These are phyloP conservation scores for Parachaetomium inaequale DNA, from an alignment of 495 filamentous ascomycete genomes.

Conservation along the genomic window DNA sequence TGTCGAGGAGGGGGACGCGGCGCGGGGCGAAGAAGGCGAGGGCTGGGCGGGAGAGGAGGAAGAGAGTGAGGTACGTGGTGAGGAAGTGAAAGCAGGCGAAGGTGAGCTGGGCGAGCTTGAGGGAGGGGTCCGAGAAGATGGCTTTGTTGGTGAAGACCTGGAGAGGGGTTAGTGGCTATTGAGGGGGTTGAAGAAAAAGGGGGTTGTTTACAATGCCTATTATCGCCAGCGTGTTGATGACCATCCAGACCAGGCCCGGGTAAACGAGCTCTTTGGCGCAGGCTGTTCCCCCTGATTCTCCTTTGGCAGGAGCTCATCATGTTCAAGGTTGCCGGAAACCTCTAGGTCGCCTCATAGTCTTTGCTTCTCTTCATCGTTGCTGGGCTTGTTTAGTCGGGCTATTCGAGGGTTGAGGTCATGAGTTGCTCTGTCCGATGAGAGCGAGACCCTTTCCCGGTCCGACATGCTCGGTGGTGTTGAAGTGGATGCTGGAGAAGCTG, in stretches of 20 bases:
- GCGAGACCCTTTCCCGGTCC: slow-evolving; percentile 27
- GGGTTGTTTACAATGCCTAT: slow-evolving; percentile 52
- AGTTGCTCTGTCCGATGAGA: slow-evolving; percentile 27
- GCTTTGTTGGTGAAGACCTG: slow-evolving; percentile 76
- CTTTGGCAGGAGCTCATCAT: slow-evolving; percentile 35
- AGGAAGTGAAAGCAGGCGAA: slow-evolving; percentile 73
- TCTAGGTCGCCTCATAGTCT: slow-evolving; percentile 29
- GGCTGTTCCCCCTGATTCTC: not conserved
- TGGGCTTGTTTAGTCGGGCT: slow-evolving; percentile 21
- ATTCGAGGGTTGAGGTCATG: slow-evolving; percentile 24
- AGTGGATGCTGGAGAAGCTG: not conserved
- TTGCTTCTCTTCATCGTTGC: slow-evolving; percentile 29
- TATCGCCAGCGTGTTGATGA: slow-evolving; percentile 57
- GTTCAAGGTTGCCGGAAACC: slow-evolving; percentile 32
- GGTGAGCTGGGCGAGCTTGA: slow-evolving; percentile 63
- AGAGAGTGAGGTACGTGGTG: slow-evolving; percentile 64
- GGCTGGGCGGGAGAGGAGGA: slow-evolving; percentile 57
- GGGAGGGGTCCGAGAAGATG: slow-evolving; percentile 64
- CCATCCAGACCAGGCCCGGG: slow-evolving; percentile 51
- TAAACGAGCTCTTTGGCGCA: slow-evolving; percentile 18
- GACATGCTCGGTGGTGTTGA: not conserved
- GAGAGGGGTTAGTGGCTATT: slow-evolving; percentile 15
- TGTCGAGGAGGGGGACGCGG: slow-evolving; percentile 50
- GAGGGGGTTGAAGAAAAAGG: not conserved
- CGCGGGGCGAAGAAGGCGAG: slow-evolving; percentile 60